Evolutionary conservation across 2,329 filamentous ascomycete genomes (phyloP).

Genomic region (Cryphonectria naterciae): DNA sequence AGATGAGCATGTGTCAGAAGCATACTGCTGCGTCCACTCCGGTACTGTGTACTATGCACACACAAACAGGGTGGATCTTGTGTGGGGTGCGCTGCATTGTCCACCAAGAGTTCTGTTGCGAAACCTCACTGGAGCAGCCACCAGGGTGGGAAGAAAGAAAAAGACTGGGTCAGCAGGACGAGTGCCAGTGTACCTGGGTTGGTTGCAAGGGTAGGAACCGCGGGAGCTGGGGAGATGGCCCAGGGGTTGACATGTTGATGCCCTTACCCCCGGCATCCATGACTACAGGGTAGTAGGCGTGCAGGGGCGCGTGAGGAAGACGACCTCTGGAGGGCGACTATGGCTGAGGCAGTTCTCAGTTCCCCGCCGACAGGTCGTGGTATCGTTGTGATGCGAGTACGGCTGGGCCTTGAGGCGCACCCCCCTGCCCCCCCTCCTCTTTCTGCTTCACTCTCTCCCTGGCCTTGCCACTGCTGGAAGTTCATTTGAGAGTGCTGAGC

Average conservation of each 20-base stretch:
- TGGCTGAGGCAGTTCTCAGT: slow-evolving; percentile 34
- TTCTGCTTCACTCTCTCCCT: neutral
- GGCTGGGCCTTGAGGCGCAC: neutral
- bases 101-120: slow-evolving; percentile 32
- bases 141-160: slow-evolving; percentile 4
- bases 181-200: slow-evolving; percentile 11
- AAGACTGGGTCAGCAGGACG: slow-evolving; percentile 26
- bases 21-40: neutral
- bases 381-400: slow-evolving; percentile 17
- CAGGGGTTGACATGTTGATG: slow-evolving; percentile 22
- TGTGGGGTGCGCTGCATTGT: slow-evolving; percentile 20
- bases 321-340: neutral
- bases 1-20: slow-evolving; percentile 27
- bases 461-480: neutral
- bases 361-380: slow-evolving; percentile 34
- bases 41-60: slow-evolving; percentile 12
- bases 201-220: slow-evolving; percentile 31
- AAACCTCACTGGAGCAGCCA: slow-evolving; percentile 29
- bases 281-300: slow-evolving; percentile 25
- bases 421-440: neutral
- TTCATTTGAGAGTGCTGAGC: neutral
- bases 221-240: slow-evolving; percentile 31
- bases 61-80: slow-evolving; percentile 3
- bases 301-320: neutral
- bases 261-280: slow-evolving; percentile 16